Percentiles rank a stretch among this genome's conserved stretches.
Conservation (phyloP, 2,329 filamentous ascomycete genomes). For the Arthroderma uncinatum region DNA sequence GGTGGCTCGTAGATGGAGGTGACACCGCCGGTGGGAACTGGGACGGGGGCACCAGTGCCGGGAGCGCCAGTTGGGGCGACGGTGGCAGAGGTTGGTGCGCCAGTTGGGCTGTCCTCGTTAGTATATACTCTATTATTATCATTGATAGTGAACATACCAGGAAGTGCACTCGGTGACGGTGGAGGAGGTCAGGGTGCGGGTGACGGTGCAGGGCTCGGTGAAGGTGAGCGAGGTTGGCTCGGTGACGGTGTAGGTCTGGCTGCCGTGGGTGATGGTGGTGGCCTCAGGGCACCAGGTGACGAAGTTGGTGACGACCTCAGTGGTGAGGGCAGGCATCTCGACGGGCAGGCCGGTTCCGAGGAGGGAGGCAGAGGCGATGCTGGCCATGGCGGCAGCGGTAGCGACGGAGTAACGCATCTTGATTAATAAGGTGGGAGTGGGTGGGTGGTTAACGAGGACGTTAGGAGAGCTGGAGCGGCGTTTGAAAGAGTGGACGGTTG, state of each 20-base stretch:
- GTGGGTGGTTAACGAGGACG: background rate
- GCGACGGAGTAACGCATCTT: constrained; percentile 43
- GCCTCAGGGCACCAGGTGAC: constrained; percentile 62
- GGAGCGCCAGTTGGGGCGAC: constrained; percentile 10
- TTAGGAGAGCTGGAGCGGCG: background rate
- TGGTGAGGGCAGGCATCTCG: constrained; percentile 9
- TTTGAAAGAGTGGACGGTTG: constrained; percentile 31
- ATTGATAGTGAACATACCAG: constrained; percentile 24
- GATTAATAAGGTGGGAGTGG: constrained; percentile 16
- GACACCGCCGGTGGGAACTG: constrained; percentile 18
- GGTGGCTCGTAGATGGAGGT: constrained; percentile 14
- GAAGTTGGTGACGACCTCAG: constrained; percentile 44
- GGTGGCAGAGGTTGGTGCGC: constrained; percentile 6
- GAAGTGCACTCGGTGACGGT: constrained; percentile 40
- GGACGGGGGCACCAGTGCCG: background rate
- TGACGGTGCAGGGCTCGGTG: constrained; percentile 57
- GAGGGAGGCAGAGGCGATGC: constrained; percentile 26
- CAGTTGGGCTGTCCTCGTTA: constrained; percentile 13
- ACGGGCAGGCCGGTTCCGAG: constrained; percentile 11
- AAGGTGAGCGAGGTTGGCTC: constrained; percentile 59
- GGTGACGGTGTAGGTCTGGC: constrained; percentile 58
- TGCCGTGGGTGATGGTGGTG: constrained; percentile 53
- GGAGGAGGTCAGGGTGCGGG: constrained; percentile 42
- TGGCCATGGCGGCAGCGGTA: constrained; percentile 30
- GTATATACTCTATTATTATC: background rate